Evolutionary conservation across 164 flowering plant species (phyloP).

Genomic region (Brasenia schreberi): DNA sequence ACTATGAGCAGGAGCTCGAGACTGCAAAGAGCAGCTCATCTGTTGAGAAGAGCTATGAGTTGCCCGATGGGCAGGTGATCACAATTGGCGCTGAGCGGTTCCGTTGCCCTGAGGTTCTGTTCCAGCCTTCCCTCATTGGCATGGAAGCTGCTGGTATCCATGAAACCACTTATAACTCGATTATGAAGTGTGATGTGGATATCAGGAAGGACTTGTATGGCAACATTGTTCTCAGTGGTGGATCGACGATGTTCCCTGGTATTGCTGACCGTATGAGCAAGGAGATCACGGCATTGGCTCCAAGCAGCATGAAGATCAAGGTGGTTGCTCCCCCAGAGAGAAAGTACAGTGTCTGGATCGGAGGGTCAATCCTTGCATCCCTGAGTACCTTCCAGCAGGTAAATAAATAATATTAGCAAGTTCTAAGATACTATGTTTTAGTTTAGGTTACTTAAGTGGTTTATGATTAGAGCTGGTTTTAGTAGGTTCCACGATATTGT

Average conservation of each 20-base stretch:
- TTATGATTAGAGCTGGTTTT: too few species aligned
- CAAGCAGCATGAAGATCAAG: conserved; percentile 33
- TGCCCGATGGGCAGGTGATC: conserved; percentile 24
- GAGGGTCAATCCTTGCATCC: conserved; percentile 29
- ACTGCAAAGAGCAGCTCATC: conserved; percentile 21
- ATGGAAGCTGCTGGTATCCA: conserved; percentile 31
- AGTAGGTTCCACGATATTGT: too few species aligned
- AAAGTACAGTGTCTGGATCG: conserved; percentile 10
- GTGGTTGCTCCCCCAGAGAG: conserved; percentile 33
- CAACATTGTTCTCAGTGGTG: conserved; percentile 30
- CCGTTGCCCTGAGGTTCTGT: conserved; percentile 28
- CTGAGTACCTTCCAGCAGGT: conserved; percentile 13
- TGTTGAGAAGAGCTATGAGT: conserved; percentile 24
- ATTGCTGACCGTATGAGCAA: conserved; percentile 14
- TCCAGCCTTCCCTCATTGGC: conserved; percentile 32
- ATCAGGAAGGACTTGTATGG: conserved; percentile 29
- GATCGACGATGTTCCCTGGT: conserved; percentile 23
- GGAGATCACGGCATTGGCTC: conserved; percentile 26
- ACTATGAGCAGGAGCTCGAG: conserved; percentile 15
- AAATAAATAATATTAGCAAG: too few species aligned
- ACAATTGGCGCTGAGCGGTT: conserved; percentile 29
- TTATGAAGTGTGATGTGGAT: conserved; percentile 9
- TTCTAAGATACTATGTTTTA: too few species aligned
- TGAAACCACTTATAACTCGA: conserved; percentile 28
- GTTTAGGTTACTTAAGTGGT: too few species aligned